phyloP scores from a whole-genome alignment of 75 land plant genomes.

The Pinus taeda region DNA sequence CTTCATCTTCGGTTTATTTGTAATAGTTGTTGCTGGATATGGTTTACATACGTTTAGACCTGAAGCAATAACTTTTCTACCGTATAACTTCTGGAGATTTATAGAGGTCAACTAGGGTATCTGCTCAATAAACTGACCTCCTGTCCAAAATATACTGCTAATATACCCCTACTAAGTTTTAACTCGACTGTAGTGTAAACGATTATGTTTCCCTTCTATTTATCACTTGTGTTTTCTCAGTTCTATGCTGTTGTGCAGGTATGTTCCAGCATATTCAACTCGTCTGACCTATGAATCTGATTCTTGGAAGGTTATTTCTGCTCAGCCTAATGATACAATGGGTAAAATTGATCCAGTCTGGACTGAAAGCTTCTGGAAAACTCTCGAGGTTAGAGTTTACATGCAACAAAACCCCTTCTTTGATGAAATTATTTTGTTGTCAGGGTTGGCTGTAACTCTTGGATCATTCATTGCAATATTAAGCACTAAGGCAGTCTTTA shows the following conservation, averaged over 20 bases:
- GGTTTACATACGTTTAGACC: not conserved
- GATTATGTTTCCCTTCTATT: not conserved
- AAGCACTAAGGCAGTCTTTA: constrained; percentile 34
- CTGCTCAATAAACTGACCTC: not conserved
- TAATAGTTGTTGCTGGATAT: not conserved
- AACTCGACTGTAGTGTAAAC: not conserved
- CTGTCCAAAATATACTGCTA: not conserved
- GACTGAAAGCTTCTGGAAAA: constrained; percentile 95
- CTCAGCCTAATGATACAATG: constrained; percentile 54
- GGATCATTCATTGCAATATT: constrained; percentile 52
- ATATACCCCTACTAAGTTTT: not conserved
- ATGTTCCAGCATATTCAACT: constrained; percentile 95
- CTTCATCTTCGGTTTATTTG: not conserved
- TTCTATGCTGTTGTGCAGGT: constrained; percentile 39
- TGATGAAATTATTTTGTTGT: constrained; percentile 52
- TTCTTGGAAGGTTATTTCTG: constrained; percentile 65
- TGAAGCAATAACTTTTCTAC: not conserved
- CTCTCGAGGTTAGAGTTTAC: constrained; percentile 65
- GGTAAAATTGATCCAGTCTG: constrained; percentile 81
- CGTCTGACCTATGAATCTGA: constrained; percentile 59
- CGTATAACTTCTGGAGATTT: not conserved
- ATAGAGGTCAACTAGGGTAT: not conserved
- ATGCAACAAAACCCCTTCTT: constrained; percentile 46
- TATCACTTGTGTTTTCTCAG: not conserved
- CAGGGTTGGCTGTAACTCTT: constrained; percentile 55